Percentiles rank a stretch among this genome's conserved stretches.
These are phyloP conservation scores for Aspergillus sp. DNA, from an alignment of 2,329 filamentous ascomycete genomes.

Conservation along the genomic window DNA sequence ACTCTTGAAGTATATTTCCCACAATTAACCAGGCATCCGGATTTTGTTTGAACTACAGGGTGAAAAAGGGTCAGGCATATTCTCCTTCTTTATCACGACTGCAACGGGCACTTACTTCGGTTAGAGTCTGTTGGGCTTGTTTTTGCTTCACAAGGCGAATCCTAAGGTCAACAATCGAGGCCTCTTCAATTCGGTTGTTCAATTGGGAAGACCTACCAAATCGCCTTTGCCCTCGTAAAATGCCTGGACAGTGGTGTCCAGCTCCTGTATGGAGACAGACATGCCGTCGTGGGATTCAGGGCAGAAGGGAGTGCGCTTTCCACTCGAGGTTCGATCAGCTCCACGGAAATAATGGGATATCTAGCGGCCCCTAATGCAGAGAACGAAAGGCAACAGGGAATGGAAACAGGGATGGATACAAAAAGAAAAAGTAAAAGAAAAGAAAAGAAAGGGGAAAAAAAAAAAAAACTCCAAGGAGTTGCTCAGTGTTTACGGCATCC, in stretches of 20 bases:
- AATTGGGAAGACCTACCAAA: slow-evolving; percentile 62
- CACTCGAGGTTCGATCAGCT: slow-evolving; percentile 8
- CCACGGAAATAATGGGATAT: background rate
- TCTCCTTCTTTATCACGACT: background rate
- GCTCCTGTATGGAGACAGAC: slow-evolving; percentile 80
- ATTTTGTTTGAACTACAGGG: slow-evolving; percentile 89
- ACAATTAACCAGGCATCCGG: slow-evolving; percentile 97
- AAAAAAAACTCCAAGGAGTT: slow-evolving; percentile 7
- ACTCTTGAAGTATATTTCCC: slow-evolving; percentile 92
- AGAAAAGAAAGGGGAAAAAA: background rate
- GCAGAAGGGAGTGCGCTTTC: slow-evolving; percentile 26
- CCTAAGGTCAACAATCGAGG: background rate
- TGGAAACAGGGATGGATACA: too few species aligned
- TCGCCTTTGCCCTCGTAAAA: slow-evolving; percentile 98
- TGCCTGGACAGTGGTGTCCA: slow-evolving; percentile 92
- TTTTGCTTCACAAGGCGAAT: slow-evolving; percentile 69
- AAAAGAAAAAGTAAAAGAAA: too few species aligned
- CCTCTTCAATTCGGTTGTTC: background rate
- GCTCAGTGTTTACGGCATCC: slow-evolving; percentile 15
- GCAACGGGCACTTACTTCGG: slow-evolving; percentile 66
- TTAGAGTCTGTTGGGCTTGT: slow-evolving; percentile 86
- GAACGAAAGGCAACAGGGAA: too few species aligned
- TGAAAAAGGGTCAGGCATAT: slow-evolving; percentile 16
- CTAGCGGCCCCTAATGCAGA: background rate
- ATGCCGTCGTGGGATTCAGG: slow-evolving; percentile 45